Conservation (phyloP, 2,329 filamentous ascomycete genomes). For the Penicillium sp. region DNA sequence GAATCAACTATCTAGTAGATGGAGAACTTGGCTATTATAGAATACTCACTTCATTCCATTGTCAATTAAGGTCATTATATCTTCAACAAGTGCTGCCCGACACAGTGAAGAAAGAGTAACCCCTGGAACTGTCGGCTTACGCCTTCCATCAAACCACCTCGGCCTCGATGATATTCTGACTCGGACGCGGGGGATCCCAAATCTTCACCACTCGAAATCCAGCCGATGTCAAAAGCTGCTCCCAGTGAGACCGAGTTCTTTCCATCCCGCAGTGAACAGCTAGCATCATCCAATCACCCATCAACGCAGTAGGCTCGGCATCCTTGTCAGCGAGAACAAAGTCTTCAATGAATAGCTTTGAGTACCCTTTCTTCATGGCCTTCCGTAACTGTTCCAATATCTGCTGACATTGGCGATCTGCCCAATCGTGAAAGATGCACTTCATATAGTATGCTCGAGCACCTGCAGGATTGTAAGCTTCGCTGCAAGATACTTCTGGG, state of each 20-base stretch:
- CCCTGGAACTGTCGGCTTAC: background rate
- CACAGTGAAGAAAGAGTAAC: too few relatives aligned
- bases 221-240: slow-evolving; percentile 28
- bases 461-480: background rate
- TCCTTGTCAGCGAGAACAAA: background rate
- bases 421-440: background rate
- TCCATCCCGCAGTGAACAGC: slow-evolving; percentile 33
- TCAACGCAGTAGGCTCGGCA: background rate
- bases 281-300: slow-evolving; percentile 42
- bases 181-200: slow-evolving; percentile 5
- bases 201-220: slow-evolving; percentile 36
- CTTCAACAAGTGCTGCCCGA: too few relatives aligned
- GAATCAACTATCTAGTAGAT: background rate
- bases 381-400: background rate
- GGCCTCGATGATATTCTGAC: slow-evolving; percentile 6
- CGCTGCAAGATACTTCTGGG: background rate
- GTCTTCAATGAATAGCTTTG: background rate
- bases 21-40: background rate
- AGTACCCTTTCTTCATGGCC: background rate
- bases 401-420: background rate
- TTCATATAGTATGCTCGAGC: background rate
- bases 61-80: background rate
- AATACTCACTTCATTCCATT: background rate
- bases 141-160: slow-evolving; percentile 1
- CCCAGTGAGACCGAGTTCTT: slow-evolving; percentile 37